Base-by-base conservation (phyloP, 1,284 basidiomycete genomes). In the Coriolopsis trogii region DNA sequence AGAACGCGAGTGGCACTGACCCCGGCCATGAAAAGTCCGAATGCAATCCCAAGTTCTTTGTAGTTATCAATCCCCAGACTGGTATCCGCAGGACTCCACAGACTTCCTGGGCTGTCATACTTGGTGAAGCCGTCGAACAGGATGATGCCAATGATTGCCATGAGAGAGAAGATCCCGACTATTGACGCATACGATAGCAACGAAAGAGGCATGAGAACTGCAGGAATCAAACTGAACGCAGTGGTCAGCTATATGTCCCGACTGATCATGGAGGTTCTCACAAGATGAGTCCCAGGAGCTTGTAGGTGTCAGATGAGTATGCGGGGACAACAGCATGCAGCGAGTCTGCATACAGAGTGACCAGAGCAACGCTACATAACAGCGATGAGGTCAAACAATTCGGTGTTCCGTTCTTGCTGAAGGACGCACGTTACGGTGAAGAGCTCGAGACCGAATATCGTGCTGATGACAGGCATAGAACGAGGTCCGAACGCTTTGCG, bases 1-100 rank as follows among this genome's bases (percentile, higher is more conserved):
- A n/a, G n/a, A n/a, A n/a, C n/a, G n/a, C n/a, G n/a, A 37, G 23
- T 45, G 13, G 55, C 29, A 70, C 85, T 66, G 66, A 92, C 90
- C 18, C 95, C 95, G n/a, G 93, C 93, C 88, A 98, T 94, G 67
- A 98, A 87, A 49, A 98, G 75, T 3, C 95, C 95, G 66, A 95
- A 89, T 9, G 89, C 82, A 28, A 91, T 64, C 2, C 89, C 88
- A 10, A 98, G 69, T 55, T 86, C 84, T 68, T 67, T 80, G 52
- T 69, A 71, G 61, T 66, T 77, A 46, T 81, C 77, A 24, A 91
- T 77, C 0, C 76, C 77, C 10, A 87, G 58, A n/a, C 76, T 81
- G 0, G 94, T 97, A 13, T 78, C 72, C 29, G 85, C 87, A 2
- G 91, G 89, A 41, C 78, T 74, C 78, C 86, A 87, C 3, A 98